Base-by-base conservation (phyloP, 2,329 filamentous ascomycete genomes). In the Chaetomium sp. region DNA sequence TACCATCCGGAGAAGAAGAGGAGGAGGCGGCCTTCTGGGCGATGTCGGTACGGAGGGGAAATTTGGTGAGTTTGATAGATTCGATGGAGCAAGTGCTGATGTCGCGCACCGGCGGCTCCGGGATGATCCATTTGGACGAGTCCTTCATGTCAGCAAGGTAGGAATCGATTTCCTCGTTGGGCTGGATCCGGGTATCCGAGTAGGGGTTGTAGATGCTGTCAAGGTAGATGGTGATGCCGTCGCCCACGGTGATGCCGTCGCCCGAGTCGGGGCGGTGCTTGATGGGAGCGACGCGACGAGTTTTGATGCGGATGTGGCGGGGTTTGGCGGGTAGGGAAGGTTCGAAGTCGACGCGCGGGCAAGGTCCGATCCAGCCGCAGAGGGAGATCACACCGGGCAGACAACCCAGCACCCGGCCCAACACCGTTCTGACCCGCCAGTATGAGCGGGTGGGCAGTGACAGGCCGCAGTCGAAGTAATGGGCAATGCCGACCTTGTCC, bases 351-450 rank as follows among this genome's bases (percentile, higher is more conserved):
- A 42, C 40, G 6, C 6, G 40, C 19, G 54, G 54, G 38, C 54
- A 56, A 27, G 54, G 54, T 32, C 54, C 54, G 49, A 56, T 56
- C 54, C 54, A 56, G 27, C 54, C 54, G 48, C 49, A 52, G 54
- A 48, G 42, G 12, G 48, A 40, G 8, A 43, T 42, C 11, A 56
- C 43, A 27, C 48, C 54, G 10, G 49, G 48, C 2, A 56, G 36
- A 37, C 48, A 47, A 10, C 54, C 54, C 33, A 56, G 42, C 9
- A 56, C 54, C 14, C 54, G 48, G 42, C 54, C 54, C n/a, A 56
- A 44, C 9, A 56, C 54, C 5, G 42, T 52, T 12, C 49, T 49
- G 4, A 36, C 43, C 11, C 54, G 42, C 54, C 54, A 56, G 49
- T 56, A 56, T 7, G 54, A 56, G 8, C 54, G 48, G 1, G 44